Evolutionary conservation across 768 basidiomycete species (phyloP).

Genomic region (Russula emetica): DNA sequence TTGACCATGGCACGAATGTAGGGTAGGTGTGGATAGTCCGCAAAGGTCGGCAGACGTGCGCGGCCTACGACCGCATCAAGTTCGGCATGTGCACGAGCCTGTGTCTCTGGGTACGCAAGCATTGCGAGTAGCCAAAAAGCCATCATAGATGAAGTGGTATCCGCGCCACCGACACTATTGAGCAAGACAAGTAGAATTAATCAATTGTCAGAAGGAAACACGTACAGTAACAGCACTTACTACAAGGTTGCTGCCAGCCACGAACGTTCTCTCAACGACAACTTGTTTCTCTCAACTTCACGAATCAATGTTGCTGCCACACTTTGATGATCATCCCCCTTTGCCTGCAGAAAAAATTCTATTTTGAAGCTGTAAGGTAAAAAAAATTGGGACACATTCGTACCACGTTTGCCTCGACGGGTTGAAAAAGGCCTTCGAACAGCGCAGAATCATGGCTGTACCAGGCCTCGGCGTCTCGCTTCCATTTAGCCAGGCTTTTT

Average conservation of each 20-base stretch:
- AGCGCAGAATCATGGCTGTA: neutral
- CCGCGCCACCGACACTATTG: neutral
- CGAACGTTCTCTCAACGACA: neutral
- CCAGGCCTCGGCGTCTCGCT: neutral
- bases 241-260: neutral
- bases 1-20: slow-evolving; percentile 6
- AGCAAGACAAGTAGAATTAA: neutral
- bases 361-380: neutral
- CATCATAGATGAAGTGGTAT: neutral
- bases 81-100: neutral
- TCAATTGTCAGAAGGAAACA: neutral
- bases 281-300: neutral
- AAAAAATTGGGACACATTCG: neutral
- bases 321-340: slow-evolving; percentile 1
- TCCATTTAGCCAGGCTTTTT: neutral
- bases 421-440: neutral
- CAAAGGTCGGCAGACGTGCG: neutral
- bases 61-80: slow-evolving; percentile 4
- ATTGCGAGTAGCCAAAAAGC: neutral
- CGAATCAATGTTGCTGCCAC: neutral
- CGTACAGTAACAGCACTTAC: neutral
- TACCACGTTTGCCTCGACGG: neutral
- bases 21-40: neutral
- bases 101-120: slow-evolving; percentile 1
- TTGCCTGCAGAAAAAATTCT: neutral